Base-by-base conservation (phyloP, 2,329 filamentous ascomycete species). In the Fusarium chlamydosporum region DNA sequence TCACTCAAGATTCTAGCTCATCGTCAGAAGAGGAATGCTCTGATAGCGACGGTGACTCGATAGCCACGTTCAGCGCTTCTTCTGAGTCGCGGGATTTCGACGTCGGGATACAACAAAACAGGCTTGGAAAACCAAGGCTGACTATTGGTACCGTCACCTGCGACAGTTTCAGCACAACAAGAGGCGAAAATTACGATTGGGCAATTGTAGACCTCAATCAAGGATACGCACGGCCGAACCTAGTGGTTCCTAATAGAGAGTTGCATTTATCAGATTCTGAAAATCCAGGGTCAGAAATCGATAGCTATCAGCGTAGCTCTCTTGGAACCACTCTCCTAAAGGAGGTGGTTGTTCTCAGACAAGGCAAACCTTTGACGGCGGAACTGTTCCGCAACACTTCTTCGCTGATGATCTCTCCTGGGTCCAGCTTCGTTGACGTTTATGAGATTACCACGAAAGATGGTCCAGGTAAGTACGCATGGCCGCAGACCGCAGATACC, bases 281-380 rank as follows among this genome's bases (percentile, higher is more conserved):
- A 20, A 23, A 18, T 1, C 2, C 2, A 13, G 4, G 7, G 11
- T 8, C 2, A 1, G 15, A 20, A 16, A 8, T 9, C 18, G 2
- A 16, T 6, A 11, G 23, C 23, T 23, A 23, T 23, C 23, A 23
- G 23, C 23, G 23, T 23, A 23, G 23, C 23, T 23, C 23, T 23
- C 23, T 23, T 23, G 23, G 23, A 23, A 23, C 23, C 23, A 23
- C 23, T 23, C 23, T 23, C 5, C 23, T 23, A 23, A 23, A 23
- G 23, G 5, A 23, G 23, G 23, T 23, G 23, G 23, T 23, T 23
- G 23, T 23, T 23, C 23, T 23, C 23, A 23, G 18, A 2, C 16
- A 40, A 26, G 27, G 15, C 7, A 4, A 4, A 4, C 7, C 6
- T 3, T 0, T 1, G 2, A 16, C 16, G 7, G 53, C 34, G 16